phyloP scores from a whole-genome alignment of 2,329 filamentous ascomycete genomes.

The Neofusicoccum parvum region DNA sequence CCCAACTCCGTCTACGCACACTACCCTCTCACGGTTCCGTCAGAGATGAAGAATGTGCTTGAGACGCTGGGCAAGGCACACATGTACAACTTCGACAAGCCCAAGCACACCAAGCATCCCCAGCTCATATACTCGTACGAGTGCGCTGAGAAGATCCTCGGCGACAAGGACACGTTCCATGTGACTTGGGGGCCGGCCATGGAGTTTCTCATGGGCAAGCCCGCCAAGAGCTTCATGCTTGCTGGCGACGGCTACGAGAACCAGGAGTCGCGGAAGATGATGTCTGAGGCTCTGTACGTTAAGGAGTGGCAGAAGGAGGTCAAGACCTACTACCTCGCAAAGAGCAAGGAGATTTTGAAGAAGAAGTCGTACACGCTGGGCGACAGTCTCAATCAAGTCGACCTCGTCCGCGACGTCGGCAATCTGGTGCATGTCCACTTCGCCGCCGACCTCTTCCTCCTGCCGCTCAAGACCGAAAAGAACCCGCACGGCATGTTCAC shows the following conservation, averaged over 20 bases:
- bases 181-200: conserved; percentile 67
- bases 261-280: conserved; percentile 32
- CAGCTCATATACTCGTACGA: conserved; percentile 63
- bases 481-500: conserved; percentile 55
- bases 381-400: conserved; percentile 63
- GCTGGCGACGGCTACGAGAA: conserved; percentile 39
- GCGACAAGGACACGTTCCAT: conserved; percentile 63
- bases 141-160: conserved; percentile 63
- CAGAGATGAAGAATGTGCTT: conserved; percentile 72
- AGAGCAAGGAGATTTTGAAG: conserved; percentile 62
- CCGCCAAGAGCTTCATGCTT: conserved; percentile 60
- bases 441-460: conserved; percentile 55
- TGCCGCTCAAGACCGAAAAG: conserved; percentile 58
- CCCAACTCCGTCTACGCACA: conserved; percentile 79
- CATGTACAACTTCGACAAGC: conserved; percentile 70
- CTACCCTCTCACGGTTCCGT: conserved; percentile 72
- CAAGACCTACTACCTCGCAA: conserved; percentile 67
- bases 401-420: conserved; percentile 65
- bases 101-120: conserved; percentile 48
- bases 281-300: conserved; percentile 60
- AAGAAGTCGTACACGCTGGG: conserved; percentile 67
- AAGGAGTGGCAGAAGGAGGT: conserved; percentile 65
- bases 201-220: conserved; percentile 62
- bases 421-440: conserved; percentile 59
- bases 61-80: conserved; percentile 66